Evolutionary conservation across 768 basidiomycete species (phyloP), one percentile per base, ranked within the genome.

Genomic region (Phaeolepiota aurea): DNA sequence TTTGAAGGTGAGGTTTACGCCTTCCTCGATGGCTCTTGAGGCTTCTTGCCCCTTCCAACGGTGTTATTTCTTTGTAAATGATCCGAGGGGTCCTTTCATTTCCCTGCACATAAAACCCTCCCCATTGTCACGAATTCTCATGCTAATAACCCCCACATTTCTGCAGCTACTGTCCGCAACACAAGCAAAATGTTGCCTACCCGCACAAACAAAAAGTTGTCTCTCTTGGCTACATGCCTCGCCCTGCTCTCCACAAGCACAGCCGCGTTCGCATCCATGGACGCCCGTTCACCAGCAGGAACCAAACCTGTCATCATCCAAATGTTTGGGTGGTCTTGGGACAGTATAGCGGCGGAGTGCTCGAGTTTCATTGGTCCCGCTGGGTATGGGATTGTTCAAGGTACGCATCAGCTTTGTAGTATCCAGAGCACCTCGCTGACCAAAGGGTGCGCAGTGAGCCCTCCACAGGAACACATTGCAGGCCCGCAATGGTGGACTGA

Each of bases 401-500:
- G 79, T 77, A 45, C 57, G 61, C n/a, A n/a, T n/a, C n/a, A n/a
- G n/a, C n/a, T 11, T 30, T 20, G 21, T 35, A 15, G 14, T 5
- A 28, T 14, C 2, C 3, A 3, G n/a, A 13, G 40, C 16, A 33
- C 33, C 2, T 12, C 20, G n/a, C 25, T 7, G 7, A 28, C 25
- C n/a, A 28, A 28, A 28, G 7, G n/a, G n/a, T n/a, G 7, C 25
- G 25, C 22, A 69, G 69, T 68, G 34, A 70, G 68, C 52, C 77
- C 77, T 0, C 64, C 79, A 2, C 65, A 68, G 42, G 80, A 82
- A 47, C 79, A 81, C 48, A 57, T 82, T 32, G 48, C 58, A 11
- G 81, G 80, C 3, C 9, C 60, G 2, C 68, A 81, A 49, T 84
- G 82, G 82, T 84, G 81, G 81, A 83, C 81, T 0, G 81, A 82